Percentiles rank a stretch among this genome's conserved stretches.
phyloP scores from a whole-genome alignment of 2,329 filamentous ascomycete species.

The Fusarium sp. region DNA sequence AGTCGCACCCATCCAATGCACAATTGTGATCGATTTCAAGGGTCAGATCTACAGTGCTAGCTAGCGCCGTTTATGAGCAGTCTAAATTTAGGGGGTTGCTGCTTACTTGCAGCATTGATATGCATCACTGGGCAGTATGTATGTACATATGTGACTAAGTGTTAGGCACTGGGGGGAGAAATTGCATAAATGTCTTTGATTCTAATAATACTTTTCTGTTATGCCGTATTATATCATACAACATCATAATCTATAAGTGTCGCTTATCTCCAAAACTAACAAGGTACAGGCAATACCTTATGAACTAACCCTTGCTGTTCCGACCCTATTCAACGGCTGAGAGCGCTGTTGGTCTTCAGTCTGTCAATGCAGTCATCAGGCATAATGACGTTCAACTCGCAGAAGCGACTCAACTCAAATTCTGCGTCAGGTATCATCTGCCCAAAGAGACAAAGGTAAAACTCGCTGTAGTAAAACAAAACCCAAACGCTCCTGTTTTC shows the following conservation, averaged over 20 bases:
- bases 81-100: background rate
- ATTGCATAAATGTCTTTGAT: background rate
- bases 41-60: constrained; percentile 13
- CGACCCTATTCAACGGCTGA: background rate
- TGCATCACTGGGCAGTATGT: background rate
- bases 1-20: constrained; percentile 22
- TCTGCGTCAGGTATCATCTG: background rate
- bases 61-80: background rate
- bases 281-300: no score
- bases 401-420: background rate
- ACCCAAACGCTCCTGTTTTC: constrained; percentile 7
- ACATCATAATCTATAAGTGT: constrained; percentile 33
- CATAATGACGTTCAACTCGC: constrained; percentile 22
- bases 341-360: constrained; percentile 9
- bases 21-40: constrained; percentile 8
- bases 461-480: constrained; percentile 4
- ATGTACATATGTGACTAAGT: no score
- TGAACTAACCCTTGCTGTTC: background rate
- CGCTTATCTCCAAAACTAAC: background rate
- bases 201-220: background rate
- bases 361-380: constrained; percentile 15
- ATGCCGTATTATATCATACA: constrained; percentile 32
- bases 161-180: background rate
- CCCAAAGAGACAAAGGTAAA: background rate
- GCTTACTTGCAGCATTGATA: background rate